A percentile compares a stretch with the other conserved stretches of the same genome.
Conservation (phyloP, 257 asterid genomes). For the Solanum infundibuliforme region DNA sequence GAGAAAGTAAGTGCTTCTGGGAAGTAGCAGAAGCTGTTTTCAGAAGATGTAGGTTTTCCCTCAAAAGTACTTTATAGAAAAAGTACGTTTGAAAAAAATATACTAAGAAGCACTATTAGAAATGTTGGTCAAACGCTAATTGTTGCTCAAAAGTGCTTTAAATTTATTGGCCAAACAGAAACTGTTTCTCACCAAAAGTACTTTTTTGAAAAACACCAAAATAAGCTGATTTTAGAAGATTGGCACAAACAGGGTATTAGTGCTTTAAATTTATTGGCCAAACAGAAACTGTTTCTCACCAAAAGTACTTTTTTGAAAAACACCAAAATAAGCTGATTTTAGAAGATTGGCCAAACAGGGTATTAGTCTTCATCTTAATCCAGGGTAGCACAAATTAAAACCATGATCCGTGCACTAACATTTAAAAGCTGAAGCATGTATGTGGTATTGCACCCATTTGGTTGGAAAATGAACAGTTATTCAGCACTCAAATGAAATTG, state of each 20-base stretch:
- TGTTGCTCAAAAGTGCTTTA: not conserved
- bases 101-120: not conserved
- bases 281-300: not conserved
- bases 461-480: not conserved
- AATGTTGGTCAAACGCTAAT: not conserved
- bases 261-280: not conserved
- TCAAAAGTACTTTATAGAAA: too few relatives aligned
- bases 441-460: not conserved
- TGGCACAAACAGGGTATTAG: not conserved
- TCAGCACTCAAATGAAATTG: not conserved
- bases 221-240: too few relatives aligned
- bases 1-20: too few relatives aligned
- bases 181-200: not conserved
- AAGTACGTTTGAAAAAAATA: not conserved
- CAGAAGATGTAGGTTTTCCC: not conserved
- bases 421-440: not conserved
- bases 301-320: not conserved
- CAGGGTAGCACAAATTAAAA: not conserved
- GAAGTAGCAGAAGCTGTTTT: too few relatives aligned
- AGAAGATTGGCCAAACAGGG: too few relatives aligned
- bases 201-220: not conserved
- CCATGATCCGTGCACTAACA: not conserved
- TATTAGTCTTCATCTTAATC: not conserved
- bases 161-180: not conserved
- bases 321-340: too few relatives aligned